Percentiles rank a stretch among this genome's conserved stretches.
These are phyloP conservation scores for Colletotrichum sp. DNA, from an alignment of 2,329 filamentous ascomycete genomes.

Conservation along the genomic window DNA sequence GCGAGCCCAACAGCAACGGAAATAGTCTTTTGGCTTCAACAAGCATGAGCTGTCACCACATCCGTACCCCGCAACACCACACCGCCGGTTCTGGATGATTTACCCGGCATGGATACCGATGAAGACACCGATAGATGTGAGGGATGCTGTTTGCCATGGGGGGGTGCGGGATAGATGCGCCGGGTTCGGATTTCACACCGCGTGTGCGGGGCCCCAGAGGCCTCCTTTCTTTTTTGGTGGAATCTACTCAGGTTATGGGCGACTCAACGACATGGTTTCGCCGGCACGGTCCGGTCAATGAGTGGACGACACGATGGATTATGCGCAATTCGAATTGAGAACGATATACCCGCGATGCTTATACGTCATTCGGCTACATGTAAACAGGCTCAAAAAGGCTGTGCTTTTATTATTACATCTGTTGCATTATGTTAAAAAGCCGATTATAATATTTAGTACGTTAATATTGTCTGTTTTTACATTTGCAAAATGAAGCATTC, in stretches of 20 bases:
- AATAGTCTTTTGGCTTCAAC: not conserved
- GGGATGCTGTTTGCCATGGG: not conserved
- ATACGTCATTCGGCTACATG: not conserved
- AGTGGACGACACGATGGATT: not conserved
- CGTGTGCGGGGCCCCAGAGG: not conserved
- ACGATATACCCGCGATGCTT: not conserved
- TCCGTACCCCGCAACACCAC: not conserved
- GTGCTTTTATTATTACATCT: not conserved
- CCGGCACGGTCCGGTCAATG: not conserved
- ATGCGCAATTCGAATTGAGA: not conserved
- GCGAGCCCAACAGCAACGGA: not conserved
- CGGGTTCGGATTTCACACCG: not conserved
- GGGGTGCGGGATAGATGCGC: no score
- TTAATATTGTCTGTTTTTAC: not conserved
- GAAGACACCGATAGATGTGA: not conserved
- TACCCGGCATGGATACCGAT: not conserved
- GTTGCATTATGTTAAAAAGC: not conserved
- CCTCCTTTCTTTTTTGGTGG: not conserved
- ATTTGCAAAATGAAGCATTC: rapidly evolving
- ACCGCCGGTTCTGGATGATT: not conserved
- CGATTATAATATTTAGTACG: not conserved
- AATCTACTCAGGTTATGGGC: not conserved
- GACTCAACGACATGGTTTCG: not conserved
- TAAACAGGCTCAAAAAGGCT: not conserved
- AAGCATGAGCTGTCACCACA: not conserved